Evolutionary conservation across 2,329 filamentous ascomycete species (phyloP), one percentile per base, ranked within the genome.

Genomic region (Microdochium paspali): DNA sequence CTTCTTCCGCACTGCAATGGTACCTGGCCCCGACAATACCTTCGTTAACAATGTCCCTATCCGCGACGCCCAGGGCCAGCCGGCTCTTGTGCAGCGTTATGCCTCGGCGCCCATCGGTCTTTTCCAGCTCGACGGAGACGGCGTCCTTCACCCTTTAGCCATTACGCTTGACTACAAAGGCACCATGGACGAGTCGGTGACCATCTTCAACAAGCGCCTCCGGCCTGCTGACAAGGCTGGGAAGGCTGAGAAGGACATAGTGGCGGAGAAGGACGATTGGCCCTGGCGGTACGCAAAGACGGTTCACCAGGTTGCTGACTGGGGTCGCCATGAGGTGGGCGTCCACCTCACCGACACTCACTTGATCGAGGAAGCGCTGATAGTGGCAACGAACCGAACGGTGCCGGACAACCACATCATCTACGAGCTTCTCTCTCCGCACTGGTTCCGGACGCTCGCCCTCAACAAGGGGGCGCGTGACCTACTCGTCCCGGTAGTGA

Each of bases 211-310:
- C 61, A 62, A 64, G 47, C 60, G 69, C 3, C 53, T 66, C n/a
- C 53, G 51, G 1, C 63, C 69, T 0, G 50, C 54, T 0, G 62
- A 66, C 39, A 49, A 59, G 1, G 55, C 51, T n/a, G 31, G 6
- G 2, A 49, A 48, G 25, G 53, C 57, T 20, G 66, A 74, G 50
- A 64, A 62, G 45, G 55, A 58, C 1, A n/a, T n/a, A 2, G 50
- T 49, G 25, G 53, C 57, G 20, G 66, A 74, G 50, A 64, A 62
- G 45, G 55, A 58, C 1, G 72, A 76, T 57, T 76, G 71, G 70
- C 63, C 71, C 0, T 76, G 73, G 73, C 60, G 73, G 42, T 76
- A 74, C 53, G 73, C 73, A 20, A 77, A 76, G 57, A 73, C 66
- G 0, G 74, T 69, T 44, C 66, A 66, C 2, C 72, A 74, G 49